Evolutionary conservation across 2,329 filamentous ascomycete genomes (phyloP).

Genomic region (Verticillium klebahnii): DNA sequence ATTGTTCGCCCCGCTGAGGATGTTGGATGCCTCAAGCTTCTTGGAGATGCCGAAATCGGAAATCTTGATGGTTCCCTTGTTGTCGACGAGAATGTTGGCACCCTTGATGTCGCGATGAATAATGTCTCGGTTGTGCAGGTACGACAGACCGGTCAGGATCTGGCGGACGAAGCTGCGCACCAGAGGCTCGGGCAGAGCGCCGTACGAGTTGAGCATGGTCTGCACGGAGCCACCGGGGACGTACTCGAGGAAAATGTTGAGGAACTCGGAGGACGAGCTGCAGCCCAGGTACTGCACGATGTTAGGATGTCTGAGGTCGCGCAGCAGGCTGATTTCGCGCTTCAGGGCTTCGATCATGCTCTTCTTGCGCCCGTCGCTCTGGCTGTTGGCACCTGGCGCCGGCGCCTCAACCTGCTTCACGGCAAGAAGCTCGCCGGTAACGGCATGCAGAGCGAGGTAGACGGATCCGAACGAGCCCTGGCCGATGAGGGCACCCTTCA

Average conservation of each 20-base stretch:
- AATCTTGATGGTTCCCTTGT: slow-evolving; percentile 98
- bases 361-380: slow-evolving; percentile 87
- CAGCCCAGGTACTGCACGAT: slow-evolving; percentile 98
- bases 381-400: slow-evolving; percentile 68
- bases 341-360: slow-evolving; percentile 97
- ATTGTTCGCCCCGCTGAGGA: slow-evolving; percentile 65
- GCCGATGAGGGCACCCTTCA: slow-evolving; percentile 96
- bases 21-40: slow-evolving; percentile 87
- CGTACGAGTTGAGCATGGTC: slow-evolving; percentile 98
- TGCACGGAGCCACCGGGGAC: slow-evolving; percentile 96
- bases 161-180: slow-evolving; percentile 96
- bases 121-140: slow-evolving; percentile 90
- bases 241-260: slow-evolving; percentile 99
- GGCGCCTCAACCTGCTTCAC: slow-evolving; percentile 97
- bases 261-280: slow-evolving; percentile 81
- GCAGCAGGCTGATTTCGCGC: slow-evolving; percentile 89
- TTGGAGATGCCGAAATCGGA: slow-evolving; percentile 99
- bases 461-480: slow-evolving; percentile 96
- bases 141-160: slow-evolving; percentile 87
- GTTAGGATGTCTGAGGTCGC: slow-evolving; percentile 91
- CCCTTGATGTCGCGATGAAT: slow-evolving; percentile 99
- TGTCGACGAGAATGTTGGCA: slow-evolving; percentile 97
- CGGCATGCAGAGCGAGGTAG: slow-evolving; percentile 88
- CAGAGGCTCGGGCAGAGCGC: slow-evolving; percentile 85
- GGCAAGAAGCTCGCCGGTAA: slow-evolving; percentile 94